A percentile compares a stretch with the other conserved stretches of the same genome.
These are phyloP conservation scores for Naganishia albida DNA, from an alignment of 1,284 basidiomycete species.

Conservation along the genomic window DNA sequence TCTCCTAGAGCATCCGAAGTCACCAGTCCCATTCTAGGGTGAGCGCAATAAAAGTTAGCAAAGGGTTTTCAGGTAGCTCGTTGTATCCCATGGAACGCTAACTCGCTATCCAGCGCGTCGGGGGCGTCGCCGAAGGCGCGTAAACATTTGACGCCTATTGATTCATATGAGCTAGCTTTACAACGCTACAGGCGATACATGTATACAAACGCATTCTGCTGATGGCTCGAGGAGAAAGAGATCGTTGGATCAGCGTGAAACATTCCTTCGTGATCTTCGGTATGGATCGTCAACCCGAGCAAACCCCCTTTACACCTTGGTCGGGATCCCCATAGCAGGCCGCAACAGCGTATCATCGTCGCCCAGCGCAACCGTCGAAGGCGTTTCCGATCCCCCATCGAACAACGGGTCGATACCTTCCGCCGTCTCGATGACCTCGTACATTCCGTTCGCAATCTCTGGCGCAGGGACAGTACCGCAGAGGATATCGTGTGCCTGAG, in stretches of 20 bases:
- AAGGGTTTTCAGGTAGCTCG: too few relatives aligned
- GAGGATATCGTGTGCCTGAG: conserved; percentile 31
- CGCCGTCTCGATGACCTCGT: conserved; percentile 86
- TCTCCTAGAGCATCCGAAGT: conserved; percentile 11
- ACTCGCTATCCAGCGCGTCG: background rate
- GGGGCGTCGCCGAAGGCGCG: background rate
- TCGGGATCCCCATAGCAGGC: background rate
- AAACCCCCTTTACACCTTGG: background rate
- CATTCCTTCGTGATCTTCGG: background rate
- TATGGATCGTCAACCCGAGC: too few relatives aligned
- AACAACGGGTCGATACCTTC: conserved; percentile 58
- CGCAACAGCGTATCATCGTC: conserved; percentile 22
- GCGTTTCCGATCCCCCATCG: conserved; percentile 15
- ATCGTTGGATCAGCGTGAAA: background rate
- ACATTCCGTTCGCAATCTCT: conserved; percentile 88
- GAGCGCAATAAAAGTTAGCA: background rate
- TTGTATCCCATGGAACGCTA: background rate
- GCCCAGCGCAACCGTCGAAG: conserved; percentile 12
- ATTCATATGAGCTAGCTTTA: background rate
- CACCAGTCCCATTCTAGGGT: background rate
- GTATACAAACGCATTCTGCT: background rate
- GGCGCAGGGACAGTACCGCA: conserved; percentile 90
- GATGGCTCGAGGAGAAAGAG: background rate
- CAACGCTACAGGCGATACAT: background rate
- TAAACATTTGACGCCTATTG: background rate